Base-by-base conservation (phyloP, 2,329 filamentous ascomycete species). In the Aspergillus alliaceus region DNA sequence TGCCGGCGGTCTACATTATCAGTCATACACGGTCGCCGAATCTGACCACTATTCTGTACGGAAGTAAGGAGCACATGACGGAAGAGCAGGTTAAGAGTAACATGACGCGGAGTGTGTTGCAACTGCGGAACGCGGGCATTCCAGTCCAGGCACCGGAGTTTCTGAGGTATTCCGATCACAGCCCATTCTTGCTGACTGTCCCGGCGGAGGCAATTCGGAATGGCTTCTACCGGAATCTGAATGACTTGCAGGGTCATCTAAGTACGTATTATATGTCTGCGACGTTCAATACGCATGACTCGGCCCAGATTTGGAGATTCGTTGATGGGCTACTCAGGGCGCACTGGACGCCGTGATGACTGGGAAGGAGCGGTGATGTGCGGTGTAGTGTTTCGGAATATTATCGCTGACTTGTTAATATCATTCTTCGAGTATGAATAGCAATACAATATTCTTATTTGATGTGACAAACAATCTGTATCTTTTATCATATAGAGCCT, bases 201-300 rank as follows among this genome's bases (percentile, higher is more conserved):
- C 53, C 69, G 1, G 53, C 62, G 0, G 64, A 67, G 2, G 65
- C 68, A 20, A 64, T 79, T 6, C 51, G 61, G n/a, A 63, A 53
- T 3, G 76, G 76, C 2, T 77, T 74, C 52, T 69, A 77, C 42
- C 60, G 72, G 42, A 55, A 74, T 8, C 60, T 75, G 35, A 74
- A 77, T 37, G 68, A 63, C 0, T 63, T 79, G 22, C 76, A 79
- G 63, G 76, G 75, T 1, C 57, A 65, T 24, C 62, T 66, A 18
- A 66, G 60, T 9, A 79, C 75, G 4, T 79, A 64, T 57, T 79
- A 71, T 56, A 76, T 77, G 0, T 76, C 75, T 0, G 74, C 58
- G 11, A 54, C 58, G 2, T 60, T 53, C n/a, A 39, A 61, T 20
- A 15, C 48, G 39, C 57, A 59, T n/a, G 51, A 56, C 3, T 54